A percentile compares a stretch with the other conserved stretches of the same genome.
These are phyloP conservation scores for Mycena albidolilacea DNA, from an alignment of 768 basidiomycete genomes.

Conservation along the genomic window DNA sequence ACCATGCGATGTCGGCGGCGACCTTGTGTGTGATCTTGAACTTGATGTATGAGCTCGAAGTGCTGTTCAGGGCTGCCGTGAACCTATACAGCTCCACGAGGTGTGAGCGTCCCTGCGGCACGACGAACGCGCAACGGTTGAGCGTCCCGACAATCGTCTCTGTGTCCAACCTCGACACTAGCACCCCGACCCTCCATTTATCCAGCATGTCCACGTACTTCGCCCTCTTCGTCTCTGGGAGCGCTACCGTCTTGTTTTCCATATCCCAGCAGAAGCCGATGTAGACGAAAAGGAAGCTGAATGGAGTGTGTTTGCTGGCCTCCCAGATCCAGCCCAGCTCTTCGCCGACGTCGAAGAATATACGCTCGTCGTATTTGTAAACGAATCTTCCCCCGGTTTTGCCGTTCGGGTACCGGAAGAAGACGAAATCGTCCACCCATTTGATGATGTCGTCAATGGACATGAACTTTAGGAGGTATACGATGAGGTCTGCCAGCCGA, in stretches of 20 bases:
- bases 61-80: neutral
- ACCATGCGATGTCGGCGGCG: neutral
- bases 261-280: slow-evolving; percentile 2
- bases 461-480: neutral
- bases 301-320: slow-evolving; percentile 20
- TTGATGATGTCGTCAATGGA: slow-evolving; percentile 25
- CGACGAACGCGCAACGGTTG: neutral
- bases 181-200: neutral
- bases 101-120: neutral
- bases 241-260: neutral
- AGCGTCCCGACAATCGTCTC: slow-evolving; percentile 12
- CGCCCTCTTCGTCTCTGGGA: neutral
- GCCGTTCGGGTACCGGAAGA: slow-evolving; percentile 34
- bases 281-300: slow-evolving; percentile 35
- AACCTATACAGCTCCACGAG: neutral
- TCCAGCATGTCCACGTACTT: slow-evolving; percentile 3
- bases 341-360: slow-evolving; percentile 32
- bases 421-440: slow-evolving; percentile 45
- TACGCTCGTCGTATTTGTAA: slow-evolving; percentile 29
- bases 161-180: neutral
- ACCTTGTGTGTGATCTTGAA: neutral
- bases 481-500: neutral
- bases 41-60: neutral
- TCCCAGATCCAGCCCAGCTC: slow-evolving; percentile 44
- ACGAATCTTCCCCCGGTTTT: neutral